A percentile compares a stretch with the other conserved stretches of the same genome.
Conservation (phyloP, 768 basidiomycete genomes). For the Lyophyllum semitale region DNA sequence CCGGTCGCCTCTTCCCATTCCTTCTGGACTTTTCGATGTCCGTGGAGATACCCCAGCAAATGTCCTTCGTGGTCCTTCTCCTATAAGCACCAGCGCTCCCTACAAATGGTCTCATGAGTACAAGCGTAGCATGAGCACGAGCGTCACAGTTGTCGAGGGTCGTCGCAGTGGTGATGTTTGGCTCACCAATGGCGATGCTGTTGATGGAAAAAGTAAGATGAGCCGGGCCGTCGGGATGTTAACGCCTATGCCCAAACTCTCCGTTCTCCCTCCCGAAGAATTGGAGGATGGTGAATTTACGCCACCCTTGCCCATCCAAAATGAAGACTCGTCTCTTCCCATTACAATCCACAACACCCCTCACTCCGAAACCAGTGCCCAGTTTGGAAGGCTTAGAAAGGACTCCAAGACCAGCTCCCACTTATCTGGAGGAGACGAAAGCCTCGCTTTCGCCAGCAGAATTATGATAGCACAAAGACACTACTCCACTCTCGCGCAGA, state of each 20-base stretch:
- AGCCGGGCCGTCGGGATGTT: constrained; percentile 67
- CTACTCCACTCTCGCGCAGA: constrained; percentile 71
- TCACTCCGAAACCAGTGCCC: constrained; percentile 55
- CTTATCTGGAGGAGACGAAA: constrained; percentile 52
- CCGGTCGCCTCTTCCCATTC: constrained; percentile 66
- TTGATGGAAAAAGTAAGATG: constrained; percentile 64
- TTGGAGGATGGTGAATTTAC: constrained; percentile 46
- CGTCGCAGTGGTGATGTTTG: constrained; percentile 76
- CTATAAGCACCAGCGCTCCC: constrained; percentile 39
- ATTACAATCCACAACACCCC: constrained; percentile 51
- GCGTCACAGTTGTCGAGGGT: constrained; percentile 68
- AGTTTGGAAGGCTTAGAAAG: constrained; percentile 52
- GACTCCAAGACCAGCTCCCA: constrained; percentile 61
- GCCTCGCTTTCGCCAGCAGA: constrained; percentile 48
- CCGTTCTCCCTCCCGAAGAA: constrained; percentile 63
- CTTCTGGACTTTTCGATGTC: constrained; percentile 62
- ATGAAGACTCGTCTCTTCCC: constrained; percentile 47
- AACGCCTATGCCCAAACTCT: constrained; percentile 62
- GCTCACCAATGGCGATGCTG: constrained; percentile 71
- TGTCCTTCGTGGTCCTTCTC: constrained; percentile 44
- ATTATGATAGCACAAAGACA: constrained; percentile 78
- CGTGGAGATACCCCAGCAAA: constrained; percentile 43
- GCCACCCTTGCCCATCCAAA: constrained; percentile 64
- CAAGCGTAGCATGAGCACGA: constrained; percentile 64
- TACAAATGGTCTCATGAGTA: constrained; percentile 54